Evolutionary conservation across 2,329 filamentous ascomycete genomes (phyloP).

Genomic region (Cladorrhinum sp.): DNA sequence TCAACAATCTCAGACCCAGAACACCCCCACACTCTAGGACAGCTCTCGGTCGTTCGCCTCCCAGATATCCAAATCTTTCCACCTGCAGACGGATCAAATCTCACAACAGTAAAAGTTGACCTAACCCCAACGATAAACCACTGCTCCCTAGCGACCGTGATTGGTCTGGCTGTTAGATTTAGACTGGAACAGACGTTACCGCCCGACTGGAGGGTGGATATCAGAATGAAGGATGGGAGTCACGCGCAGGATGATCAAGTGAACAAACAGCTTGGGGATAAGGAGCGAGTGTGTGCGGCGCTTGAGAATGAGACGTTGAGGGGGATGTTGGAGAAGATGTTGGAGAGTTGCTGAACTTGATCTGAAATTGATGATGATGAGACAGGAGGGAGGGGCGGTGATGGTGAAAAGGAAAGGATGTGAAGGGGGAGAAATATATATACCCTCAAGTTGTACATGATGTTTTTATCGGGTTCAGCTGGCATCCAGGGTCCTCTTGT

Average conservation of each 20-base stretch:
- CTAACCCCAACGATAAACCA: constrained; percentile 97
- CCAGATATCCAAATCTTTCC: constrained; percentile 81
- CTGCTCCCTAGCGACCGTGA: constrained; percentile 93
- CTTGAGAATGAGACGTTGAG: constrained; percentile 90
- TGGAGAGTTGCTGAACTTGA: constrained; percentile 74
- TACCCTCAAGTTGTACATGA: too few species aligned
- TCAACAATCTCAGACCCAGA: constrained; percentile 94
- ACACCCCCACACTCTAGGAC: constrained; percentile 89
- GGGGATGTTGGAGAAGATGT: constrained; percentile 88
- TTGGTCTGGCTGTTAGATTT: constrained; percentile 88
- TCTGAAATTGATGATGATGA: too few species aligned
- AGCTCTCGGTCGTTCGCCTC: constrained; percentile 93
- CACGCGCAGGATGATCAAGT: constrained; percentile 93
- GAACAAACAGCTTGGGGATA: constrained; percentile 94
- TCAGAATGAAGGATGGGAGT: constrained; percentile 93
- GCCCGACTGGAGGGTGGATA: constrained; percentile 86
- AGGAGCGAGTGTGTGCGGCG: constrained; percentile 92
- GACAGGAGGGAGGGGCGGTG: constrained; percentile 41
- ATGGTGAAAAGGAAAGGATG: too few species aligned
- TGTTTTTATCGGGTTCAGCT: too few species aligned
- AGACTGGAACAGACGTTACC: constrained; percentile 87
- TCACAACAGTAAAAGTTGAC: constrained; percentile 75
- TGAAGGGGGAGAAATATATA: too few species aligned
- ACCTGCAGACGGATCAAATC: constrained; percentile 57
- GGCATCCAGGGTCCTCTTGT: too few species aligned